Evolutionary conservation across 2,329 filamentous ascomycete species (phyloP).

Genomic region (Didymella arachidicola): DNA sequence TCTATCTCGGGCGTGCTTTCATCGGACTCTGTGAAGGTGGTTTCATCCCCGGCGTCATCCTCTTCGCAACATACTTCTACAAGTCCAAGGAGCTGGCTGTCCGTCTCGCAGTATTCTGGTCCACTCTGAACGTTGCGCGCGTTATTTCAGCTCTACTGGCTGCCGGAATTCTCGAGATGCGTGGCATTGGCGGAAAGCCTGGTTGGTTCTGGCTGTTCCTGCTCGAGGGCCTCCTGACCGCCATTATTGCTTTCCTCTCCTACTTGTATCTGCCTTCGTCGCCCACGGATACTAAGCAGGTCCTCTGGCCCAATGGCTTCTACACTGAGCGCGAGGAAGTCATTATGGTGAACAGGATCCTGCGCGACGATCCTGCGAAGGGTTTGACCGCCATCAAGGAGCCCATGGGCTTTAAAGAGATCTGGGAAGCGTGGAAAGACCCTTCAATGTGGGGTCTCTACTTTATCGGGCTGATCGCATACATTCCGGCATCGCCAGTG

Average conservation of each 20-base stretch:
- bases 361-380: conserved; percentile 64
- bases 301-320: conserved; percentile 63
- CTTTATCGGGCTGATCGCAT: conserved; percentile 55
- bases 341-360: conserved; percentile 71
- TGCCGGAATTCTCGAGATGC: conserved; percentile 61
- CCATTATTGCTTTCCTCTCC: conserved; percentile 39
- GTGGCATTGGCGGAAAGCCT: conserved; percentile 57
- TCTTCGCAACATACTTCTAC: conserved; percentile 79
- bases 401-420: conserved; percentile 56
- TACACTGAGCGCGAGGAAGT: conserved; percentile 71
- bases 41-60: conserved; percentile 69
- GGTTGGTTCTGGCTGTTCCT: conserved; percentile 65
- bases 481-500: conserved; percentile 49
- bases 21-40: conserved; percentile 55
- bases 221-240: conserved; percentile 47
- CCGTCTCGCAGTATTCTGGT: conserved; percentile 75
- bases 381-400: conserved; percentile 66
- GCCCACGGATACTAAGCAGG: conserved; percentile 58
- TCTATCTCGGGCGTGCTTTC: conserved; percentile 52
- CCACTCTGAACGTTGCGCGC: conserved; percentile 64
- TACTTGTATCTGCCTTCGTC: conserved; percentile 53
- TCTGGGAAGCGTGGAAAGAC: conserved; percentile 61
- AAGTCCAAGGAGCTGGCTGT: conserved; percentile 72
- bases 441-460: conserved; percentile 66
- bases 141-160: conserved; percentile 64